phyloP scores from a whole-genome alignment of 371 early-diverging fungal genomes.

The Capniomyces stellatus region DNA sequence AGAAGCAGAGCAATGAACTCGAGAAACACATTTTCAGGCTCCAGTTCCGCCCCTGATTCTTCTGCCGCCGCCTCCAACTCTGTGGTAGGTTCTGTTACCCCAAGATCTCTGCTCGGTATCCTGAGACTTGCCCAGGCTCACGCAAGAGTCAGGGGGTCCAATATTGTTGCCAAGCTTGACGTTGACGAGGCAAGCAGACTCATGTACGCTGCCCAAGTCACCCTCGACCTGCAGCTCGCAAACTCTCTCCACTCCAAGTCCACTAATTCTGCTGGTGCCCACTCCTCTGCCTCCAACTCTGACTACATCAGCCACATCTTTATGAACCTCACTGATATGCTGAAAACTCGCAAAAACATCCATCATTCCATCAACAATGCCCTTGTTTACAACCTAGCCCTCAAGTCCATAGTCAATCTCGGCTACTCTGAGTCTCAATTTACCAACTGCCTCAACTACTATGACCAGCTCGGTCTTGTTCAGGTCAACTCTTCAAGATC shows the following conservation, averaged over 20 bases:
- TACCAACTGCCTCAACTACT: slow-evolving; percentile 42
- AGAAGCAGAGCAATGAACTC: not conserved
- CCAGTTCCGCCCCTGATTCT: slow-evolving; percentile 29
- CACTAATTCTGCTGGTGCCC: slow-evolving; percentile 26
- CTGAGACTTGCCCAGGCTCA: slow-evolving; percentile 81
- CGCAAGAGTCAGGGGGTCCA: slow-evolving; percentile 74
- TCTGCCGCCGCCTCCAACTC: slow-evolving; percentile 9
- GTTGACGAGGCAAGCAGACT: slow-evolving; percentile 91
- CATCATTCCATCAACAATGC: slow-evolving; percentile 15
- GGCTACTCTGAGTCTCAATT: slow-evolving; percentile 63
- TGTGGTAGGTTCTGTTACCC: slow-evolving; percentile 40
- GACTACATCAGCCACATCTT: slow-evolving; percentile 41
- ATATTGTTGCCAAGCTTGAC: slow-evolving; percentile 60
- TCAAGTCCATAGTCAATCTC: slow-evolving; percentile 47
- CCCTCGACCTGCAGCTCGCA: slow-evolving; percentile 16
- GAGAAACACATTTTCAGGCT: slow-evolving; percentile 28
- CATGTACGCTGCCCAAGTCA: slow-evolving; percentile 65
- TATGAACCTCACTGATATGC: slow-evolving; percentile 42
- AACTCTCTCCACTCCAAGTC: slow-evolving; percentile 20
- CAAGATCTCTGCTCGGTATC: slow-evolving; percentile 79
- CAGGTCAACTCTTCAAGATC: slow-evolving; percentile 43
- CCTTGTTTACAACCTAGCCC: slow-evolving; percentile 30
- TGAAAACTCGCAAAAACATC: slow-evolving; percentile 18
- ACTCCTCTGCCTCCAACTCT: slow-evolving; percentile 19
- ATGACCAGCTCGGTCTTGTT: slow-evolving; percentile 55